Conservation (phyloP, 2,329 filamentous ascomycete species). For the Arthrobotrys pseudoclavata region DNA sequence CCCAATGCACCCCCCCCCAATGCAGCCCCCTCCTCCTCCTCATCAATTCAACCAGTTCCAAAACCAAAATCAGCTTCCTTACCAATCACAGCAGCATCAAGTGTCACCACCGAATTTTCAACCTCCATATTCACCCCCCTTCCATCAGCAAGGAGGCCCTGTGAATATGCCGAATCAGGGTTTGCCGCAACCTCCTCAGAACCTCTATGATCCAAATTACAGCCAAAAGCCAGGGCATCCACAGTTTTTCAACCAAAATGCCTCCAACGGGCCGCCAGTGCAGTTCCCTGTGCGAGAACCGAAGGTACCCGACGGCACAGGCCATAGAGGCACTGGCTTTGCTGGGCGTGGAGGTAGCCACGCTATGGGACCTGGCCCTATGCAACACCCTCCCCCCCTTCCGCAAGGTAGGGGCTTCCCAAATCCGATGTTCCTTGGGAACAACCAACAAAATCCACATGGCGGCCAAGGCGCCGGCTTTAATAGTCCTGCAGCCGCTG, state of each 20-base stretch:
- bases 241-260: slow-evolving; percentile 50
- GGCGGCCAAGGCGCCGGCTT: slow-evolving; percentile 45
- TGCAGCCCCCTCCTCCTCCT: slow-evolving; percentile 31
- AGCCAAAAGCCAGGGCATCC: slow-evolving; percentile 47
- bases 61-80: slow-evolving; percentile 28
- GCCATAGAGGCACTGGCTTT: slow-evolving; percentile 54
- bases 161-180: slow-evolving; percentile 41
- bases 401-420: slow-evolving; percentile 45
- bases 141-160: slow-evolving; percentile 24
- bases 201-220: slow-evolving; percentile 51
- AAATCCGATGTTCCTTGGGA: slow-evolving; percentile 41
- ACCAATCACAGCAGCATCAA: slow-evolving; percentile 48
- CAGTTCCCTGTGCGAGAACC: slow-evolving; percentile 56
- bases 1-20: slow-evolving; percentile 11
- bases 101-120: slow-evolving; percentile 42
- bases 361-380: slow-evolving; percentile 10
- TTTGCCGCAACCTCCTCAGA: slow-evolving; percentile 24
- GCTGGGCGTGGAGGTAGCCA: slow-evolving; percentile 28
- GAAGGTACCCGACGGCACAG: slow-evolving; percentile 52
- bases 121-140: slow-evolving; percentile 34
- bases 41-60: slow-evolving; percentile 50
- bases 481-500: slow-evolving; percentile 55
- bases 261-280: slow-evolving; percentile 12
- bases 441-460: slow-evolving; percentile 37
- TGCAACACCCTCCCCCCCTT: slow-evolving; percentile 26